These are phyloP conservation scores for Fomitiporia mediterranea DNA, from an alignment of 1,284 basidiomycete species.

Conservation along the genomic window DNA sequence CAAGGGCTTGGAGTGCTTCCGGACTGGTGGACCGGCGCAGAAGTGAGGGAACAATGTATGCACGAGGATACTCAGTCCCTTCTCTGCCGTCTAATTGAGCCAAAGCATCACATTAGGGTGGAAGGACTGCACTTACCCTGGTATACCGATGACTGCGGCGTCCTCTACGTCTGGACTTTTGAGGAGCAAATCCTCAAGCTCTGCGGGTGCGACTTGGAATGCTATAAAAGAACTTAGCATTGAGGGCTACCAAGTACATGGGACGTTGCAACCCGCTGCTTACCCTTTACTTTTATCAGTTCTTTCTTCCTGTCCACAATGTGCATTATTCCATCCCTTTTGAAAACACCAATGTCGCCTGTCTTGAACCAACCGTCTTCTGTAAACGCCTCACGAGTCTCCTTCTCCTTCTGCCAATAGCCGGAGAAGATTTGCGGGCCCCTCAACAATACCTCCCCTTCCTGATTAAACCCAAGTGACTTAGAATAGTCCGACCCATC, in stretches of 20 bases:
- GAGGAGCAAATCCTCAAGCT: conserved; percentile 71
- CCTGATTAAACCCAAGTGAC: conserved; percentile 40
- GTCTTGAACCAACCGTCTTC: conserved; percentile 64
- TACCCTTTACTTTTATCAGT: conserved; percentile 15
- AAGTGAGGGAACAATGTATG: conserved; percentile 65
- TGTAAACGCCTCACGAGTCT: conserved; percentile 59
- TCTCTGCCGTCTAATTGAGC: conserved; percentile 13
- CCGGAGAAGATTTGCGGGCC: conserved; percentile 52
- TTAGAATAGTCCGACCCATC: conserved; percentile 47
- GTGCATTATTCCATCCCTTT: conserved; percentile 58
- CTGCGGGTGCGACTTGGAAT: conserved; percentile 71
- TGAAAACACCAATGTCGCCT: conserved; percentile 60
- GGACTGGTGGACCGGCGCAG: conserved; percentile 27
- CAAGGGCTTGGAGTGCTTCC: background rate
- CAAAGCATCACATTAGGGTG: too few relatives aligned
- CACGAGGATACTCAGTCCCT: conserved; percentile 42
- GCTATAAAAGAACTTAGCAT: conserved; percentile 7
- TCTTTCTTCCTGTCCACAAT: conserved; percentile 68
- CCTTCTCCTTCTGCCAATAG: conserved; percentile 65
- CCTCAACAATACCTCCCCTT: conserved; percentile 57
- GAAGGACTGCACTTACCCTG: conserved; percentile 41
- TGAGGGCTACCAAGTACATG: background rate
- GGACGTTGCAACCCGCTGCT: too few relatives aligned
- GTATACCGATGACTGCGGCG: conserved; percentile 71
- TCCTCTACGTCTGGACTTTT: conserved; percentile 69